These are phyloP conservation scores for Podosphaera aphanis DNA, from an alignment of 2,329 filamentous ascomycete genomes.

Conservation along the genomic window DNA sequence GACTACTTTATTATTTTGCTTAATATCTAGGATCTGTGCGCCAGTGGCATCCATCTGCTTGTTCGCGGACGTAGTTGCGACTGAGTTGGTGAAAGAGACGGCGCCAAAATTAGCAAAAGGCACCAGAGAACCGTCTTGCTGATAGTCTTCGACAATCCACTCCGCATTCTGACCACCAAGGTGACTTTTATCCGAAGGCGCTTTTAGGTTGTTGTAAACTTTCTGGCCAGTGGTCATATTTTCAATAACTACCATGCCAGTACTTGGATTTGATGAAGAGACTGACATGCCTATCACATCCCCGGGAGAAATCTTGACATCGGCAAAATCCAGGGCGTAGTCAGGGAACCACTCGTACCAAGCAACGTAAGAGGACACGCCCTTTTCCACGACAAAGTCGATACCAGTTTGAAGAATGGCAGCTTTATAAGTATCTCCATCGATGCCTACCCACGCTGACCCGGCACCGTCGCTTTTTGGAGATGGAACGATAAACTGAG, in stretches of 20 bases:
- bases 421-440: conserved; percentile 30
- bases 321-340: conserved; percentile 25
- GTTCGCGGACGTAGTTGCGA: background rate
- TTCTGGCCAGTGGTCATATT: conserved; percentile 22
- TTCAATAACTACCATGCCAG: conserved; percentile 21
- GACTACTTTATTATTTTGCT: background rate
- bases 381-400: conserved; percentile 24
- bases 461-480: conserved; percentile 9
- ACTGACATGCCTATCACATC: conserved; percentile 21
- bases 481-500: conserved; percentile 2
- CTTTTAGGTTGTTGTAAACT: conserved; percentile 20
- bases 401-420: conserved; percentile 33
- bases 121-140: conserved; percentile 18
- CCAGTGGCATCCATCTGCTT: background rate
- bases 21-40: background rate
- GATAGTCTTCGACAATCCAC: conserved; percentile 28
- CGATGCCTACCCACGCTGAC: conserved; percentile 37
- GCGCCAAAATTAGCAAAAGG: conserved; percentile 23
- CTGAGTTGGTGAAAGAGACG: background rate
- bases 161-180: conserved; percentile 25
- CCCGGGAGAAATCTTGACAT: conserved; percentile 21
- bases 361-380: conserved; percentile 22
- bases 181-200: conserved; percentile 13
- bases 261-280: conserved; percentile 17
- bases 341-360: conserved; percentile 39